Base-by-base conservation (phyloP, 495 filamentous ascomycete species). In the Cercophora newfieldiana region DNA sequence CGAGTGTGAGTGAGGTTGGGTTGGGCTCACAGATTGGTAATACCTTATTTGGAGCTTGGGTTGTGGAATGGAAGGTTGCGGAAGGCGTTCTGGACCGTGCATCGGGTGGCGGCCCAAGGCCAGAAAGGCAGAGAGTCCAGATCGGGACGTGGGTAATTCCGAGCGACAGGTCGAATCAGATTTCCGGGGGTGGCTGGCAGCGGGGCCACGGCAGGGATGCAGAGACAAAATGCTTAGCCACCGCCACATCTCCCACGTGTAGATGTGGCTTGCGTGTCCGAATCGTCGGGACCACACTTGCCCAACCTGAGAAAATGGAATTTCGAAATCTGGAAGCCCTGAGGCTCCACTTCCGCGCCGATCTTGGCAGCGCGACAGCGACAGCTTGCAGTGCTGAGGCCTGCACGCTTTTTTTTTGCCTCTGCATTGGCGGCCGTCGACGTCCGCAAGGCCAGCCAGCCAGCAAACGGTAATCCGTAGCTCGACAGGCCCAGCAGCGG, bases 221-320 rank as follows among this genome's bases (percentile, higher is more conserved):
- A 7, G 25, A 6, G n/a, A 33, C 24, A 12, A 49, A n/a, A 8
- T 56, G 51, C 58, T 47, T 16, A 30, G 58, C 58, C 58, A 60
- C 58, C 58, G 37, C 37, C 37, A 14, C 37, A 44, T 2, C 12
- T 18, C 21, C 22, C 22, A n/a, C 50, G 57, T 29, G 25, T 59
- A 33, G 26, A n/a, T 31, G 60, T 55, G 47, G 60, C 47, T 59
- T n/a, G 21, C 7, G 21, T 18, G 58, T 48, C 69, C 72, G 70
- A 28, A 65, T 60, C 54, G 62, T 74, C 71, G 69, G 71, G 63
- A 30, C 60, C 26, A n/a, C 29, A 31, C 59, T 29, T 50, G 33
- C 16, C 62, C 51, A 57, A 57, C 62, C 51, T 63, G 49, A 58
- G 62, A 53, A 64, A 50, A 49, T 58, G 31, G 70, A 64, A 59